Conservation (phyloP, 148 eudicot genomes). For the Nepenthes mirabilis region DNA sequence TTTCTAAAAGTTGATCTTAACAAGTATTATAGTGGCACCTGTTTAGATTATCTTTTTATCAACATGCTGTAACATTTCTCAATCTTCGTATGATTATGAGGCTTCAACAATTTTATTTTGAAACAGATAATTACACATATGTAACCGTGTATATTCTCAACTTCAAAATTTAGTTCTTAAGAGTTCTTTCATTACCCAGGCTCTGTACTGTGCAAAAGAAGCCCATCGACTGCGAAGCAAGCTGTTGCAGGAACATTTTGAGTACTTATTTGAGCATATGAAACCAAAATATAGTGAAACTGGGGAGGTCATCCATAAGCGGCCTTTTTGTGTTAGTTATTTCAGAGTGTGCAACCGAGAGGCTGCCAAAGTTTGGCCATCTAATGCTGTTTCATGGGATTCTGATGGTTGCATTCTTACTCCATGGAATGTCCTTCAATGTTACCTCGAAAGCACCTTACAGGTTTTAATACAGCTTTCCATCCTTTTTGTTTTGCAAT, state of each 20-base stretch:
- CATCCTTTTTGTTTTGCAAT: conserved; percentile 4
- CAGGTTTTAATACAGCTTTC: conserved; percentile 39
- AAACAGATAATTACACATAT: too few species aligned
- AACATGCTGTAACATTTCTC: background rate
- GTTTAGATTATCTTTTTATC: too few species aligned
- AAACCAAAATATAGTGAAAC: conserved; percentile 22
- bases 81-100: background rate
- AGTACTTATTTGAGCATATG: conserved; percentile 31
- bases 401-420: conserved; percentile 48
- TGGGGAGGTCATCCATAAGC: conserved; percentile 28
- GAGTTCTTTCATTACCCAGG: conserved; percentile 24
- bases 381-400: conserved; percentile 12
- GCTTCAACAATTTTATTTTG: too few species aligned
- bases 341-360: conserved; percentile 27
- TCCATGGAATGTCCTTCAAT: conserved; percentile 83
- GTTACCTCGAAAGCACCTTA: conserved; percentile 88
- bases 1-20: too few species aligned
- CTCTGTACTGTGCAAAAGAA: conserved; percentile 76
- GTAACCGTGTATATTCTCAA: background rate
- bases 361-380: conserved; percentile 38
- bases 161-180: background rate
- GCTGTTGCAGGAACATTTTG: conserved; percentile 60
- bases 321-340: conserved; percentile 23
- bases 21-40: too few species aligned
- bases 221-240: conserved; percentile 55